Conservation (phyloP, 2,329 filamentous ascomycete genomes). For the Gnomoniopsis smithogilvyi region DNA sequence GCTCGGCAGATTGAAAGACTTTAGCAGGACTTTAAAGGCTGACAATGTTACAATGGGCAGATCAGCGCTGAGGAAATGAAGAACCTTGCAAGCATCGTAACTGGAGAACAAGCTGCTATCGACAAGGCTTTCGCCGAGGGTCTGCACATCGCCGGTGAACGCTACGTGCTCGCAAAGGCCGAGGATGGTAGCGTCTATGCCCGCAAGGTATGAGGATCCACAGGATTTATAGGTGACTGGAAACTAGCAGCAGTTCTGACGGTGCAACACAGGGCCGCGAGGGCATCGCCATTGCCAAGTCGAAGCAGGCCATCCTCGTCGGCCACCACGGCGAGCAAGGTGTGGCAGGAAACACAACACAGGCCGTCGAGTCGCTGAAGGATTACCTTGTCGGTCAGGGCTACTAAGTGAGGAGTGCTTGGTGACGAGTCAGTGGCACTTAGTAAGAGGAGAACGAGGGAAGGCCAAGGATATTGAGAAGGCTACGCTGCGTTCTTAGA, state of each 20-base stretch:
- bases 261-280: constrained; percentile 59
- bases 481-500: constrained; percentile 8
- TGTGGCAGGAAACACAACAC: constrained; percentile 71
- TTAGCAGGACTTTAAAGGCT: not conserved
- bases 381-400: constrained; percentile 79
- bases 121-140: constrained; percentile 70
- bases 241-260: constrained; percentile 1
- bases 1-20: not conserved
- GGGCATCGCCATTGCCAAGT: constrained; percentile 82
- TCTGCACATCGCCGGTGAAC: constrained; percentile 70
- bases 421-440: constrained; percentile 12
- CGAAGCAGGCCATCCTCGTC: constrained; percentile 82
- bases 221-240: constrained; percentile 19
- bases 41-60: constrained; percentile 30
- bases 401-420: constrained; percentile 55
- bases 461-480: not conserved
- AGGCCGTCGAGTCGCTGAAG: constrained; percentile 77
- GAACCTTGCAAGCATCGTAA: constrained; percentile 51
- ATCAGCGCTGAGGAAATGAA: constrained; percentile 59
- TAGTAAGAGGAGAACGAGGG: not conserved
- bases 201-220: constrained; percentile 64
- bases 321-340: constrained; percentile 77
- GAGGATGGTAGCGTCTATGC: constrained; percentile 80
- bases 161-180: constrained; percentile 73
- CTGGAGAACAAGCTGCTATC: constrained; percentile 41